Percentiles rank a stretch among this genome's conserved stretches.
Conservation (phyloP, 768 basidiomycete genomes). For the Termitomyces bulborhizus region DNA sequence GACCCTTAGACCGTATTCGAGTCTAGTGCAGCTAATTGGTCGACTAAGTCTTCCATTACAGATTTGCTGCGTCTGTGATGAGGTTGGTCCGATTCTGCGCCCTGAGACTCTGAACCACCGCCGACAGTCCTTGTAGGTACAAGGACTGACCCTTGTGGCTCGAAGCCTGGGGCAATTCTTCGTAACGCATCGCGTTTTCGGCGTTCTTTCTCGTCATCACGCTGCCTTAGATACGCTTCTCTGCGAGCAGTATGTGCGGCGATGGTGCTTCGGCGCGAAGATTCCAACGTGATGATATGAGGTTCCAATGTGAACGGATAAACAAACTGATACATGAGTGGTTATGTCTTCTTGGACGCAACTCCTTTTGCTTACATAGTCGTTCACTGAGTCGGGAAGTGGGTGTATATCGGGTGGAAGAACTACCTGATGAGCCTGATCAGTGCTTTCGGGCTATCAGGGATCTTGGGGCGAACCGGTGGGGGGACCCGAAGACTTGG, state of each 20-base stretch:
- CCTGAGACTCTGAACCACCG: slow-evolving; percentile 15
- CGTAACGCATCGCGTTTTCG: slow-evolving; percentile 62
- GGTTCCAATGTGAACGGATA: slow-evolving; percentile 94
- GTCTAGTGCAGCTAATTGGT: slow-evolving; percentile 69
- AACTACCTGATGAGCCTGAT: slow-evolving; percentile 50
- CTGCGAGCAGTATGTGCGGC: slow-evolving; percentile 61
- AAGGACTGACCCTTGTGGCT: slow-evolving; percentile 54
- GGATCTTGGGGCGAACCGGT: slow-evolving; percentile 42
- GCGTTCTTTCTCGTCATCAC: slow-evolving; percentile 74
- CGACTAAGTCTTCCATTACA: slow-evolving; percentile 81
- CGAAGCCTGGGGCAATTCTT: slow-evolving; percentile 80
- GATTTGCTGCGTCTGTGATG: slow-evolving; percentile 31
- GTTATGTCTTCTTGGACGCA: not conserved
- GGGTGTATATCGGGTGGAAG: slow-evolving; percentile 92
- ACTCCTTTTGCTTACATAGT: slow-evolving; percentile 54
- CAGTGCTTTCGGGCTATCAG: not conserved
- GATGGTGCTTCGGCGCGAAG: slow-evolving; percentile 62
- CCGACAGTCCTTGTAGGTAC: slow-evolving; percentile 40
- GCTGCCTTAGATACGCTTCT: slow-evolving; percentile 61
- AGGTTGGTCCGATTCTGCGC: not conserved
- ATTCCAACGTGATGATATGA: slow-evolving; percentile 72
- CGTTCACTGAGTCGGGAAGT: slow-evolving; percentile 81
- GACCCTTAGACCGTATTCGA: slow-evolving; percentile 13
- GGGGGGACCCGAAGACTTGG: slow-evolving; percentile 84
- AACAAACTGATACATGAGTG: slow-evolving; percentile 59